These are phyloP conservation scores for Pleurostoma richardsiae DNA, from an alignment of 2,329 filamentous ascomycete species.

Conservation along the genomic window DNA sequence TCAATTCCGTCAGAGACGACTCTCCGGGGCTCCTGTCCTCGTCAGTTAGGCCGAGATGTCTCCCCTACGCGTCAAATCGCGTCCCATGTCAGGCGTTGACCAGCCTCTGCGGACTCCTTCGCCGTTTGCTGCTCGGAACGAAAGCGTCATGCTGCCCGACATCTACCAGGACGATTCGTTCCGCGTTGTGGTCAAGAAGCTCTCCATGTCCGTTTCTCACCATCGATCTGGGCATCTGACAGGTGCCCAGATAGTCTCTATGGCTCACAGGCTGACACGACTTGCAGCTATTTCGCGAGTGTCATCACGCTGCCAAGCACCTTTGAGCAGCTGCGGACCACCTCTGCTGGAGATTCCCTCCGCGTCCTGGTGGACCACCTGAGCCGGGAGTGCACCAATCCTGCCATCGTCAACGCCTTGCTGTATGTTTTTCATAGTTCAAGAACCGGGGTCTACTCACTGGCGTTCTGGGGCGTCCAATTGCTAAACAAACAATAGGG, in stretches of 20 bases:
- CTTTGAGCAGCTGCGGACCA: slow-evolving; percentile 70
- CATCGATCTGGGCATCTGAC: slow-evolving; percentile 4
- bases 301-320: slow-evolving; percentile 60
- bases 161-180: slow-evolving; percentile 57
- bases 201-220: slow-evolving; percentile 47
- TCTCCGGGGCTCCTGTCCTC: not conserved
- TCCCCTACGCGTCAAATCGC: slow-evolving; percentile 36
- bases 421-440: slow-evolving; percentile 46
- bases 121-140: slow-evolving; percentile 18
- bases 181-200: slow-evolving; percentile 60
- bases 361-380: slow-evolving; percentile 60
- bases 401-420: slow-evolving; percentile 66
- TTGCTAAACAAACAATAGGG: slow-evolving; percentile 37
- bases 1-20: too few relatives aligned
- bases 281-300: slow-evolving; percentile 53
- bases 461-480: too few relatives aligned
- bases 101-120: slow-evolving; percentile 25
- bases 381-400: slow-evolving; percentile 58
- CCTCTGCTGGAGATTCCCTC: slow-evolving; percentile 54
- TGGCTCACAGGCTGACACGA: not conserved
- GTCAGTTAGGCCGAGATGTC: slow-evolving; percentile 16
- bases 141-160: slow-evolving; percentile 39
- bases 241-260: not conserved
- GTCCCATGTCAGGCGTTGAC: slow-evolving; percentile 19
- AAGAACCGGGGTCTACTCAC: not conserved